These are phyloP conservation scores for Zancudomyces culisetae DNA, from an alignment of 371 early-diverging fungal species.

Conservation along the genomic window DNA sequence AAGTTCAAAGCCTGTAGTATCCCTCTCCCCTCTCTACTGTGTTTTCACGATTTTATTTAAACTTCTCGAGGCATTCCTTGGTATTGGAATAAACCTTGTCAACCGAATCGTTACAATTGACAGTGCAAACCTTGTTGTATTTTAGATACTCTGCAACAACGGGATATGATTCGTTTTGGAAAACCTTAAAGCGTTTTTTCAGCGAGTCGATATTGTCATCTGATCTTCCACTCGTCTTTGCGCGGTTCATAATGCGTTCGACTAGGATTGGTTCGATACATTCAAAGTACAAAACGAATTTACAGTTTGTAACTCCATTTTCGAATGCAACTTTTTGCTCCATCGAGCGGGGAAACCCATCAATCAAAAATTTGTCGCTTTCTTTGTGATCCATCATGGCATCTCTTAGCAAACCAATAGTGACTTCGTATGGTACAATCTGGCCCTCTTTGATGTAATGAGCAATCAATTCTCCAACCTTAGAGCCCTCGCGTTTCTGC, in stretches of 20 bases:
- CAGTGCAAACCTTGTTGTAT: constrained; percentile 43
- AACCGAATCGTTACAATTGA: constrained; percentile 13
- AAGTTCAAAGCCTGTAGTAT: too few relatives aligned
- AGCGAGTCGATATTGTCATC: constrained; percentile 94
- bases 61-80: not conserved
- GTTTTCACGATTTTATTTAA: too few relatives aligned
- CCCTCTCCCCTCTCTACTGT: too few relatives aligned
- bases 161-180: constrained; percentile 65
- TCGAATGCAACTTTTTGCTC: constrained; percentile 90
- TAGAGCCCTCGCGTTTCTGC: constrained; percentile 59
- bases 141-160: constrained; percentile 66
- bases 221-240: constrained; percentile 77
- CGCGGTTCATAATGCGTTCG: constrained; percentile 67
- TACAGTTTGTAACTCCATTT: constrained; percentile 38
- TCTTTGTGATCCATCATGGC: constrained; percentile 57
- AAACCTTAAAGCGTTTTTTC: constrained; percentile 79
- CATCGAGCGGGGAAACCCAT: constrained; percentile 90
- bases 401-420: constrained; percentile 68
- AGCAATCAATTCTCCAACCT: constrained; percentile 76
- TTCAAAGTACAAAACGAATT: constrained; percentile 65
- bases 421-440: constrained; percentile 91
- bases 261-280: constrained; percentile 81
- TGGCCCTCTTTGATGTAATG: constrained; percentile 76
- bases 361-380: constrained; percentile 67
- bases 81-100: constrained; percentile 18